Evolutionary conservation across 148 eudicot species (phyloP).

Genomic region (Drosera capensis): DNA sequence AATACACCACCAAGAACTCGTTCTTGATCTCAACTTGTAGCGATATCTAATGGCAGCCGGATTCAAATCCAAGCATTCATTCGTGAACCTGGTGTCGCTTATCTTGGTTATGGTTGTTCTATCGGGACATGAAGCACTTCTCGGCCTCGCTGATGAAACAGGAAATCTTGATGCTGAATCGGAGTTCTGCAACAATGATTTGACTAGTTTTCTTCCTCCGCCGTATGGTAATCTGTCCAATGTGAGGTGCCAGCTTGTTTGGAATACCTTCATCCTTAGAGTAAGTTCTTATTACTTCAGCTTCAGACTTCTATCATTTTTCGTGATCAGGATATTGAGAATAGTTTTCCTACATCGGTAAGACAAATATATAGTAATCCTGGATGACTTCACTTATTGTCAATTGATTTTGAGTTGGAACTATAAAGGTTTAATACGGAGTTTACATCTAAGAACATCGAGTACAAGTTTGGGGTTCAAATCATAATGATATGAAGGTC

Average conservation of each 20-base stretch:
- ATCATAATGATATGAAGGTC: too few relatives aligned
- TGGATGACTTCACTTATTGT: too few relatives aligned
- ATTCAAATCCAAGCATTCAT: conserved; percentile 5
- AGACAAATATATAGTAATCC: too few relatives aligned
- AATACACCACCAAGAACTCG: not conserved
- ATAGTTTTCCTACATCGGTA: too few relatives aligned
- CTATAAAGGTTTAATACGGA: too few relatives aligned
- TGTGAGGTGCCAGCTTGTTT: conserved; percentile 48
- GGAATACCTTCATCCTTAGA: conserved; percentile 67
- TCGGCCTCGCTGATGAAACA: conserved; percentile 7
- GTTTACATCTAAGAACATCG: too few relatives aligned
- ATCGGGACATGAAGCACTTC: conserved; percentile 1
- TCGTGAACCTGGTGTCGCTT: not conserved
- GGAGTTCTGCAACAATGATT: conserved; percentile 46
- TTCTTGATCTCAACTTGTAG: not conserved
- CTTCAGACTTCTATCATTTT: not conserved
- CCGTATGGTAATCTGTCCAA: conserved; percentile 59
- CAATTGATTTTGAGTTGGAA: too few relatives aligned
- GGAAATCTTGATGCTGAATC: conserved; percentile 5
- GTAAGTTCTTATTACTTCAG: conserved; percentile 21
- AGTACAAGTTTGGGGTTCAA: too few relatives aligned
- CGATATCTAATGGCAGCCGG: not conserved
- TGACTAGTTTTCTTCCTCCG: conserved; percentile 66
- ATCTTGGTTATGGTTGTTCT: not conserved
- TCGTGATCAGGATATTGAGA: too few relatives aligned